Base-by-base conservation (phyloP, 2,329 filamentous ascomycete genomes). In the Pleurostoma richardsiae region DNA sequence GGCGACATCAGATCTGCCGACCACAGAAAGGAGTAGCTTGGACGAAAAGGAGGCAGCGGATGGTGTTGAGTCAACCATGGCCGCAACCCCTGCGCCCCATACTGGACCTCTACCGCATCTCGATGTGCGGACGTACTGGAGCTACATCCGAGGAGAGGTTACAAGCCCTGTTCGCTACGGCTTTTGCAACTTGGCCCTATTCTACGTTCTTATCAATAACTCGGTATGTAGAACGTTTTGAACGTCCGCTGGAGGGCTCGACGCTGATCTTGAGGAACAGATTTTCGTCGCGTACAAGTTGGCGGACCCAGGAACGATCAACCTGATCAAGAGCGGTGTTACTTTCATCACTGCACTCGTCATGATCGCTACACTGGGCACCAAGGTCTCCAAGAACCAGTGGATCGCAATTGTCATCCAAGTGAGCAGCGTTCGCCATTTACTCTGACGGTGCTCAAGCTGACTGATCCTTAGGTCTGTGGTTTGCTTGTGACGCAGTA, bases 141-240 rank as follows among this genome's bases (percentile, higher is more conserved):
- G 39, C 41, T 57, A 54, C 33, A 40, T 55, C 10, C 51, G 50
- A 5, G 52, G 53, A 29, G 58, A 61, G 48, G 54, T 64, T 4
- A 54, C 58, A n/a, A 43, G 44, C 29, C 58, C 61, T 31, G 59
- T 57, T 29, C 52, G 57, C 45, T 64, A 59, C 40, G 61, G 59
- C 30, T 64, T 64, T 48, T 57, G 54, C 44, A 56, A 58, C 39
- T 44, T 65, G 45, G 62, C 62, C 6, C 49, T 65, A 39, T 55
- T 65, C 27, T 65, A 65, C 49, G 59, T 59, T 5, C 53, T 65
- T 28, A 62, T 65, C 49, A 65, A 65, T 51, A 65, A 64, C 50
- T 59, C 54, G 38, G 58, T 60, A 52, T 41, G 51, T 42, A 19
- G 19, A 19, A 19, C 19, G 19, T 19, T 19, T 19, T 4, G 8